A percentile compares a stretch with the other conserved stretches of the same genome.
Conservation (phyloP, 1,284 basidiomycete species). For the Leucoagaricus sp. region DNA sequence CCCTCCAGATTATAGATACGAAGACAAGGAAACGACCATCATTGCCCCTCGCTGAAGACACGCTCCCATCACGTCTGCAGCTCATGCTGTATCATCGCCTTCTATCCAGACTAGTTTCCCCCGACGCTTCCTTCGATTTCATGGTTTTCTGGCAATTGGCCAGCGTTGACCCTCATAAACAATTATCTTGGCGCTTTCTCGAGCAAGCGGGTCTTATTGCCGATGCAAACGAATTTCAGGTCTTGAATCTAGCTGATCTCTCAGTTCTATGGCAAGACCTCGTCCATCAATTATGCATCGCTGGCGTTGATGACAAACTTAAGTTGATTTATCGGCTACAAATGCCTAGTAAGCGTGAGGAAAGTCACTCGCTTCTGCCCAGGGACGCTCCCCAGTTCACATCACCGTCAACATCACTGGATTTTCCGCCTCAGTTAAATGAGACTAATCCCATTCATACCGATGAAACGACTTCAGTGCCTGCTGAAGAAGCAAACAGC, state of each 20-base stretch:
- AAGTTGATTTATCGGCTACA: constrained; percentile 54
- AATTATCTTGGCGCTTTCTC: constrained; percentile 61
- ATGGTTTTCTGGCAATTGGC: constrained; percentile 53
- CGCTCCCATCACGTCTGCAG: constrained; percentile 69
- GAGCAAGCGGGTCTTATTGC: constrained; percentile 47
- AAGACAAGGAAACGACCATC: constrained; percentile 65
- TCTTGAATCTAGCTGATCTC: constrained; percentile 41
- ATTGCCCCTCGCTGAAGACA: constrained; percentile 66
- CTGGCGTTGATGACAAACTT: constrained; percentile 41
- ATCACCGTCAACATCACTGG: neutral
- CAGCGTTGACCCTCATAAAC: constrained; percentile 42
- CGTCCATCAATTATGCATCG: constrained; percentile 34
- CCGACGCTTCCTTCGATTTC: constrained; percentile 52
- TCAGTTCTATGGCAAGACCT: constrained; percentile 31
- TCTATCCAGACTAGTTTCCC: constrained; percentile 52
- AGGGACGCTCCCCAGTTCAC: neutral
- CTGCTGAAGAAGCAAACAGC: neutral
- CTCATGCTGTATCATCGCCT: constrained; percentile 85
- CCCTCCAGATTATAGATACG: constrained; percentile 67
- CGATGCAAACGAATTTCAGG: constrained; percentile 28
- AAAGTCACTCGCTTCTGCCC: neutral
- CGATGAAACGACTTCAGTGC: neutral
- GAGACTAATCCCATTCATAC: too few relatives aligned
- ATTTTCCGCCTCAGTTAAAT: too few relatives aligned
- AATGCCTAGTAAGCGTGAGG: constrained; percentile 20